phyloP scores from a whole-genome alignment of 2,329 filamentous ascomycete species.

The Clonostachys sp. region DNA sequence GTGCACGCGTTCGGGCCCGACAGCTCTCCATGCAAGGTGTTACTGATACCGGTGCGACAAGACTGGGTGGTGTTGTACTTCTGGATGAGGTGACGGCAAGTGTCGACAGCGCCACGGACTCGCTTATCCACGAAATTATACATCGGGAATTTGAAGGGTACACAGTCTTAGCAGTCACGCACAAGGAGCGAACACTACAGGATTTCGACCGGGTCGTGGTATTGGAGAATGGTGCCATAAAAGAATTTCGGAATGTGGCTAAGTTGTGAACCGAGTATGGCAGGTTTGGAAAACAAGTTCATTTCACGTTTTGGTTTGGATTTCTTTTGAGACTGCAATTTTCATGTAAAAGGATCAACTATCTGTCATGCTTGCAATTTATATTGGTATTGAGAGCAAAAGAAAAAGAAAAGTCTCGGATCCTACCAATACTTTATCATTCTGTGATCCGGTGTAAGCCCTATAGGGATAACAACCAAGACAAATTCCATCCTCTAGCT shows the following conservation, averaged over 20 bases:
- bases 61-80: slow-evolving; percentile 21
- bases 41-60: slow-evolving; percentile 2
- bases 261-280: too few species aligned
- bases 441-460: too few species aligned
- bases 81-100: slow-evolving; percentile 37
- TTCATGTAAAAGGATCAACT: too few species aligned
- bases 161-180: slow-evolving; percentile 51
- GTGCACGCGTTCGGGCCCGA: slow-evolving; percentile 18
- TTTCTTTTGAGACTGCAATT: too few species aligned
- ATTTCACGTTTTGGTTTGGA: too few species aligned
- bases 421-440: too few species aligned
- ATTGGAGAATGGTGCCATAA: slow-evolving; percentile 40
- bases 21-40: neutral
- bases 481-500: too few species aligned
- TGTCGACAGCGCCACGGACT: slow-evolving; percentile 34
- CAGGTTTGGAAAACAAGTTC: too few species aligned
- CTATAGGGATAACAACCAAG: too few species aligned
- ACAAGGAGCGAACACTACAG: slow-evolving; percentile 40
- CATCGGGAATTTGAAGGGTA: slow-evolving; percentile 28
- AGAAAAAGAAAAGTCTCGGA: too few species aligned
- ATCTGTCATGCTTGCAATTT: too few species aligned
- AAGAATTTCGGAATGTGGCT: slow-evolving; percentile 20
- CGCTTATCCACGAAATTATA: slow-evolving; percentile 33
- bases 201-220: slow-evolving; percentile 46
- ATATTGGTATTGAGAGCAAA: too few species aligned